Conservation (phyloP, 2,329 filamentous ascomycete genomes). For the Venturiaceae sp. region DNA sequence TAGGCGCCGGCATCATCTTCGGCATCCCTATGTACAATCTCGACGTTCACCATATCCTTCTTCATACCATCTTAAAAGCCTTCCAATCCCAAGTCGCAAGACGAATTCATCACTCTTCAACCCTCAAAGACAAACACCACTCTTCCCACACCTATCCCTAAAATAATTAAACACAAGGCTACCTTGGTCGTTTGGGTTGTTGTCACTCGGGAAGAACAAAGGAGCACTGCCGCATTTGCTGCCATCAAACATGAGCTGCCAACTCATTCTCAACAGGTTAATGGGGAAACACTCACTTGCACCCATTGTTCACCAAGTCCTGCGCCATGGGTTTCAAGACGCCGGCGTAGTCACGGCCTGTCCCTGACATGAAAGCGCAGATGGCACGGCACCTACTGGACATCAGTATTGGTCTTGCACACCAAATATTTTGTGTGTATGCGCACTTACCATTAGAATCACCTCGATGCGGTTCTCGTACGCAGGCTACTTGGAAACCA, state of each 20-base stretch:
- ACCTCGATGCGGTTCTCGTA: not conserved
- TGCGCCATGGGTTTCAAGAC: not conserved
- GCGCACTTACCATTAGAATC: not conserved
- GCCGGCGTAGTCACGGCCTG: not conserved
- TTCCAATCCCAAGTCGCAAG: too few relatives aligned
- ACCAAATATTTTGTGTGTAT: too few relatives aligned
- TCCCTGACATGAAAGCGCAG: not conserved
- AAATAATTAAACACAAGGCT: not conserved
- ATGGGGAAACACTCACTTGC: not conserved
- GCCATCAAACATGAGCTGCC: not conserved
- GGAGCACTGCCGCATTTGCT: not conserved
- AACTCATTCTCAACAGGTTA: not conserved
- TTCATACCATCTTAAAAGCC: too few relatives aligned
- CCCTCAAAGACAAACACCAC: not conserved
- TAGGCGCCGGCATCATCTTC: too few relatives aligned
- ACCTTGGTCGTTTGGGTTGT: not conserved
- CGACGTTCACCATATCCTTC: too few relatives aligned
- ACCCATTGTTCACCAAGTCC: not conserved
- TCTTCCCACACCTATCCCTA: not conserved
- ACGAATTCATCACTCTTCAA: too few relatives aligned
- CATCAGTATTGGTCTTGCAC: too few relatives aligned
- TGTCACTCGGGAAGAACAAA: not conserved
- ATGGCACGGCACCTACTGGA: too few relatives aligned
- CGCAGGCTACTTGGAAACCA: not conserved
- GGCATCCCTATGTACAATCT: too few relatives aligned